Percentiles rank a stretch among this genome's conserved stretches.
Conservation (phyloP, 306 rosid species). For the Sindora glabra region DNA sequence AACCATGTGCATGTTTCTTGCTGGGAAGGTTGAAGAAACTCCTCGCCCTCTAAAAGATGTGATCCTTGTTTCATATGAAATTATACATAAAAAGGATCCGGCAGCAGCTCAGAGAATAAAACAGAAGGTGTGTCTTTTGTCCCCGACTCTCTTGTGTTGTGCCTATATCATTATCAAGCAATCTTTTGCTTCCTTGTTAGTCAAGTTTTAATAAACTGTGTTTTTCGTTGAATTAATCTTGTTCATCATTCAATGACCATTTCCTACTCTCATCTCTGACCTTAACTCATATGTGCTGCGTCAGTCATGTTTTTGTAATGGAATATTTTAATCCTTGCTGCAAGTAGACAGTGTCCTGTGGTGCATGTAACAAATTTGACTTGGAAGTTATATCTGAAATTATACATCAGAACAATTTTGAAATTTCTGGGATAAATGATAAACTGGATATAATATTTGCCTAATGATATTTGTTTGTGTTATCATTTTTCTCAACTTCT, state of each 20-base stretch:
- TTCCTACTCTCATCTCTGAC: not conserved
- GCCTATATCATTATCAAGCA: not conserved
- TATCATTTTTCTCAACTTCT: not conserved
- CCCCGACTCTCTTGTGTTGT: not conserved
- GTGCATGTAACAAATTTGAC: not conserved
- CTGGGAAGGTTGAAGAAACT: slow-evolving; percentile 99
- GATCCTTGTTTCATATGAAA: slow-evolving; percentile 87
- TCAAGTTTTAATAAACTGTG: slow-evolving; percentile 5
- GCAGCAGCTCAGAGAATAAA: slow-evolving; percentile 83
- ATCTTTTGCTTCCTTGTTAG: slow-evolving; percentile 9
- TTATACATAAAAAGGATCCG: slow-evolving; percentile 85
- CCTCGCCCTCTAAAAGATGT: slow-evolving; percentile 97
- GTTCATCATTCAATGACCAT: not conserved
- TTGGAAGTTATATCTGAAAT: not conserved
- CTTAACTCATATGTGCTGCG: not conserved
- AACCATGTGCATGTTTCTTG: slow-evolving; percentile 97
- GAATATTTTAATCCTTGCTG: slow-evolving; percentile 1
- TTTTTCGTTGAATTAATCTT: not conserved
- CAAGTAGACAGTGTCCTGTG: not conserved
- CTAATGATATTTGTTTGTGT: not conserved
- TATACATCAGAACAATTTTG: too few species aligned
- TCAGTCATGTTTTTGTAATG: not conserved
- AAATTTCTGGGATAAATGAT: not conserved
- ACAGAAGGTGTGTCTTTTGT: slow-evolving; percentile 59
- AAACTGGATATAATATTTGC: not conserved